Evolutionary conservation across 192 early-diverging fungal species (phyloP), one percentile per base, ranked within the genome.

Genomic region (Linnemannia zychae): DNA sequence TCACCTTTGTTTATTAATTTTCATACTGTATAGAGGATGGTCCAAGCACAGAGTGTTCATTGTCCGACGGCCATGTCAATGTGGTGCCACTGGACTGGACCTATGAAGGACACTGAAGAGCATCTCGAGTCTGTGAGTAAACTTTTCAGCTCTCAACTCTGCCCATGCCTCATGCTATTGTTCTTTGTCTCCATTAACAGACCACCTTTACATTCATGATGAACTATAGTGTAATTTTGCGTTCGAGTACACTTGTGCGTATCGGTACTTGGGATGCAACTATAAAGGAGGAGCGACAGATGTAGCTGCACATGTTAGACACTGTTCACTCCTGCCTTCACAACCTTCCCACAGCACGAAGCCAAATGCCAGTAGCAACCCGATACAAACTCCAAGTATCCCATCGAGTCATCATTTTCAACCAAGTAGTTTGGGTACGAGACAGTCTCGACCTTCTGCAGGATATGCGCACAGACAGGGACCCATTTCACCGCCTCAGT

Each of bases 81-180:
- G 40, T 80, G 71, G 7, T 80, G 78, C 33, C 78, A 80, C 24
- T 80, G 78, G 78, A 53, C 18, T 46, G 78, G 78, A 53, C 34
- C 60, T 36, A 50, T 80, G 48, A 53, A 67, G 53, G 78, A 80
- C 16, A 47, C 73, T 33, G 34, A 68, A 2, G 20, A 66, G 34
- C 78, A 80, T 74, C 78, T 80, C 47, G 47, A n/a, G 22, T 50
- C 67, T 31, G 77, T 79, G 72, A 72, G 31, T 53, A 0, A 24
- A 34, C 17, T 49, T 44, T 33, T n/a, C n/a, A n/a, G n/a, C n/a
- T n/a, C n/a, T n/a, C n/a, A n/a, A 31, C 33, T 37, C 4, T 53
- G 28, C 0, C 34, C 50, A 0, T 60, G 18, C 57, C 7, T 22
- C 6, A 17, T 60, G 2, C 36, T n/a, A 7, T 20, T 18, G 18